Evolutionary conservation across 495 filamentous ascomycete species (phyloP).

Genomic region (Parathielavia appendiculata): DNA sequence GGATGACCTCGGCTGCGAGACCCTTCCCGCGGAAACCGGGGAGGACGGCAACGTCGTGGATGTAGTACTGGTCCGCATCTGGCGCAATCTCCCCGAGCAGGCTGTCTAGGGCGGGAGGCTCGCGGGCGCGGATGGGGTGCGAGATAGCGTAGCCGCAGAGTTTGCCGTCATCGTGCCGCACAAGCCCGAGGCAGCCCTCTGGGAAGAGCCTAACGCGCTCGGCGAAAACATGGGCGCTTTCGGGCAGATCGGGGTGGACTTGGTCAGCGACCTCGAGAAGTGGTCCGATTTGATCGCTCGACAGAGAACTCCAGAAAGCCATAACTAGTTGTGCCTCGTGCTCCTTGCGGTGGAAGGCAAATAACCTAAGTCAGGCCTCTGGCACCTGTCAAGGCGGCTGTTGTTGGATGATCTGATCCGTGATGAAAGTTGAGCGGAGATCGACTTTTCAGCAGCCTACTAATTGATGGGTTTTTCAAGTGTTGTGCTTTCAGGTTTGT

Average conservation of each 20-base stretch:
- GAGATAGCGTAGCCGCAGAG: slow-evolving; percentile 36
- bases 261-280: slow-evolving; percentile 18
- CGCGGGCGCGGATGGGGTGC: slow-evolving; percentile 30
- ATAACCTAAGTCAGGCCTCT: no score
- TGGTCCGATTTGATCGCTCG: no score
- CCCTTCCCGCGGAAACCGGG: slow-evolving; percentile 26
- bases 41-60: slow-evolving; percentile 37
- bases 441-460: no score
- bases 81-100: slow-evolving; percentile 26
- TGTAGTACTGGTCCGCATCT: slow-evolving; percentile 36
- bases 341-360: no score
- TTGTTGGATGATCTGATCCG: no score
- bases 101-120: slow-evolving; percentile 33
- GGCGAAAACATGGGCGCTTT: slow-evolving; percentile 25
- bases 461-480: no score
- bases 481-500: no score
- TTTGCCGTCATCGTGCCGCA: slow-evolving; percentile 7
- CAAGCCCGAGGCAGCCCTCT: slow-evolving; percentile 31
- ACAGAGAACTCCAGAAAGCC: no score
- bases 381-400: no score
- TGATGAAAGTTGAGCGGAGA: no score
- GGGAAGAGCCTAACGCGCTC: slow-evolving; percentile 34
- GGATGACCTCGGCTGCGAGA: slow-evolving; percentile 20
- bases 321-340: no score
- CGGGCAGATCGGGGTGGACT: slow-evolving; percentile 31